phyloP scores from a whole-genome alignment of 306 rosid species.

The Quercus wislizeni region DNA sequence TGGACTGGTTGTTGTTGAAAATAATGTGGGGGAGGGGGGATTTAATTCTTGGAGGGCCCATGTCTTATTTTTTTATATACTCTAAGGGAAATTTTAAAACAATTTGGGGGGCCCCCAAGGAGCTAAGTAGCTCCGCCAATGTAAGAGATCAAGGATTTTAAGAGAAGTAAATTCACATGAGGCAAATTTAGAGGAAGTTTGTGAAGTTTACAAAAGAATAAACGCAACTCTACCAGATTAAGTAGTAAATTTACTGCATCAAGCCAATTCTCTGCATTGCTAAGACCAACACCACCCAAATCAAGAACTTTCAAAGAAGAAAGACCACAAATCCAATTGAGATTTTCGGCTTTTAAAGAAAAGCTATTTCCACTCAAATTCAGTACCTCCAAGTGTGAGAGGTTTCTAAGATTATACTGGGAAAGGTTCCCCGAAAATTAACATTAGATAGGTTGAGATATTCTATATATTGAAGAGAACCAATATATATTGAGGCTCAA shows the following conservation, averaged over 20 bases:
- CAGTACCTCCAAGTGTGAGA: slow-evolving; percentile 21
- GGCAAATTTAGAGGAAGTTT: neutral
- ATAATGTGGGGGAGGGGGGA: no score
- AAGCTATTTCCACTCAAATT: neutral
- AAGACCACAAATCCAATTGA: neutral
- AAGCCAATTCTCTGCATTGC: neutral
- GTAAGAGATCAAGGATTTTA: slow-evolving; percentile 12
- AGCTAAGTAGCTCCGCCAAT: no score
- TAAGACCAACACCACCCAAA: neutral
- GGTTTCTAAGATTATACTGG: slow-evolving; percentile 8
- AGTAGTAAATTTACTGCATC: neutral
- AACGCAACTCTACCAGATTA: neutral
- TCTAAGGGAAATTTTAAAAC: no score
- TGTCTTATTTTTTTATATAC: no score
- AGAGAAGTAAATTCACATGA: slow-evolving; percentile 8
- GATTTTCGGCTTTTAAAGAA: neutral
- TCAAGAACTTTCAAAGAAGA: neutral
- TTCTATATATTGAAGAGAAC: slow-evolving; percentile 2
- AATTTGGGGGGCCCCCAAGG: no score
- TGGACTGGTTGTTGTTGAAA: no score
- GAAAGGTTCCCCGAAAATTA: slow-evolving; percentile 1
- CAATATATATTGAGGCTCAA: slow-evolving; percentile 20
- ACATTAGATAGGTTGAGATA: slow-evolving; percentile 26
- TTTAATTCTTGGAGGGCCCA: no score
- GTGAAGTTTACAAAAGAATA: neutral